Percentiles rank a stretch among this genome's conserved stretches.
phyloP scores from a whole-genome alignment of 2,329 filamentous ascomycete genomes.

The Talaromyces pinophilus region DNA sequence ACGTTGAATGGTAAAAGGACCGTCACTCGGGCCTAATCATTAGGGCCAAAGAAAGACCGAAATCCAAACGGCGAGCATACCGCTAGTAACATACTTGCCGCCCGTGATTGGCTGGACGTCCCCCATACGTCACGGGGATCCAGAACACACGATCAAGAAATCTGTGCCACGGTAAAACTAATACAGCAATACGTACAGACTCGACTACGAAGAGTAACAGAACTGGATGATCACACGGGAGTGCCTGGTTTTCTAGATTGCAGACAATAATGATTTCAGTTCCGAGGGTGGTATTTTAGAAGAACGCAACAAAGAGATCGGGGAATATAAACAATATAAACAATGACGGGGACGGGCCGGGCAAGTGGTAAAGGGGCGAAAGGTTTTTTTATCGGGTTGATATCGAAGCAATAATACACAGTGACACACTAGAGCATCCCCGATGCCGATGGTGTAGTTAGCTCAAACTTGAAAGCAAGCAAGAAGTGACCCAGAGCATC shows the following conservation, averaged over 20 bases:
- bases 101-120: background rate
- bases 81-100: background rate
- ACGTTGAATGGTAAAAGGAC: background rate
- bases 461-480: background rate
- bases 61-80: background rate
- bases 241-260: background rate
- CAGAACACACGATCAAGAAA: background rate
- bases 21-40: background rate
- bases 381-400: background rate
- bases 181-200: background rate
- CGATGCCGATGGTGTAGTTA: background rate
- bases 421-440: background rate
- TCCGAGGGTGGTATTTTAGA: background rate
- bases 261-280: background rate
- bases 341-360: background rate
- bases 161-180: background rate
- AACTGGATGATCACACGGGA: conserved; percentile 1
- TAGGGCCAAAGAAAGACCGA: conserved; percentile 5
- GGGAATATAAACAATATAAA: background rate
- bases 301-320: background rate
- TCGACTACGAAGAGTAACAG: too few relatives aligned
- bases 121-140: background rate
- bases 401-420: background rate
- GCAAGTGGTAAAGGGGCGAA: background rate
- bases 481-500: background rate